These are phyloP conservation scores for Penstemon davidsonii DNA, from an alignment of 257 asterid species.

Conservation along the genomic window DNA sequence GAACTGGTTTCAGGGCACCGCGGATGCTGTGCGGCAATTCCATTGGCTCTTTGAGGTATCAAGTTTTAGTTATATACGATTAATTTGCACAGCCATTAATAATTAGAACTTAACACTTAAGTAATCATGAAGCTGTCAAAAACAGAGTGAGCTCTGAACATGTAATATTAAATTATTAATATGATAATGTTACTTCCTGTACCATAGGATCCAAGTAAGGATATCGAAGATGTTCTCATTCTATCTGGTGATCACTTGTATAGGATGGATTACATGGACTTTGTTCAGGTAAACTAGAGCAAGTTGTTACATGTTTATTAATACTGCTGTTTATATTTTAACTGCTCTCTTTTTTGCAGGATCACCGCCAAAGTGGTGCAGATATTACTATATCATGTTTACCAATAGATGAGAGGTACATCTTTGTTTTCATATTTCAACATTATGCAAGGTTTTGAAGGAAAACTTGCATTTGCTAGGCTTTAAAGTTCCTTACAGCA, in stretches of 20 bases:
- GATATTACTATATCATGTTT: conserved; percentile 80
- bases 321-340: background rate
- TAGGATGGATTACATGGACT: conserved; percentile 96
- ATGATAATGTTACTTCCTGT: conserved; percentile 1
- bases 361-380: conserved; percentile 92
- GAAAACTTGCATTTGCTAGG: too few relatives aligned
- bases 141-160: conserved; percentile 2
- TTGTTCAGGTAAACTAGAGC: conserved; percentile 63
- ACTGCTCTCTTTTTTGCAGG: conserved; percentile 45
- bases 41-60: conserved; percentile 98
- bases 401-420: conserved; percentile 83
- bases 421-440: conserved; percentile 14
- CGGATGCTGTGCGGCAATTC: conserved; percentile 95
- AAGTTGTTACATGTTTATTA: background rate
- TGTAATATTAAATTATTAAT: background rate
- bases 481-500: background rate
- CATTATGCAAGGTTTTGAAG: background rate
- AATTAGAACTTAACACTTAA: background rate
- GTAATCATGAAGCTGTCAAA: too few relatives aligned
- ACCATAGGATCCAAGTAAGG: conserved; percentile 80
- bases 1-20: conserved; percentile 96
- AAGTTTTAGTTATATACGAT: background rate
- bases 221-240: conserved; percentile 92
- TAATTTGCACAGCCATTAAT: background rate
- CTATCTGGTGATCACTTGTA: conserved; percentile 97